These are phyloP conservation scores for Streptanthus diversifolius DNA, from an alignment of 345 rosid genomes.

Conservation along the genomic window DNA sequence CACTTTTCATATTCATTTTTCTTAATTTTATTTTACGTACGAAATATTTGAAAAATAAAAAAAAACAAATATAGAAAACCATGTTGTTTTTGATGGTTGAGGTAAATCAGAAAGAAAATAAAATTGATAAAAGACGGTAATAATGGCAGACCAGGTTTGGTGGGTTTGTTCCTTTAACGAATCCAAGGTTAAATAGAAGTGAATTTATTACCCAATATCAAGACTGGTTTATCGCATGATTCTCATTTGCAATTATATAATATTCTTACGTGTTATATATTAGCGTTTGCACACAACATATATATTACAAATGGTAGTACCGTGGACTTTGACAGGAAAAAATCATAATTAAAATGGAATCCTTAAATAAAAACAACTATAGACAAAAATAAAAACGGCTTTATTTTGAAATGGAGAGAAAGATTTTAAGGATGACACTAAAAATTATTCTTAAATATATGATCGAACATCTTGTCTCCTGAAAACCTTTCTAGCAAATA, in stretches of 20 bases:
- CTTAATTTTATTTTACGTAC: neutral
- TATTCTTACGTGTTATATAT: neutral
- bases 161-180: conserved; percentile 34
- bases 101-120: neutral
- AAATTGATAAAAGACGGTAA: conserved; percentile 28
- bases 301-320: no score
- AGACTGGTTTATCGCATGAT: neutral
- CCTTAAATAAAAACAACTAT: no score
- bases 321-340: no score
- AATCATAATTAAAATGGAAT: no score
- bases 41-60: neutral
- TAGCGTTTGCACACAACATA: neutral
- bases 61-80: neutral
- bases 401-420: neutral
- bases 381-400: neutral
- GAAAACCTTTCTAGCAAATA: neutral
- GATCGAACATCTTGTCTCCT: neutral
- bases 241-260: neutral
- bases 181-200: conserved; percentile 27
- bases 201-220: conserved; percentile 5
- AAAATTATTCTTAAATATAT: neutral
- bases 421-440: neutral
- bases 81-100: conserved; percentile 18
- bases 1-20: neutral
- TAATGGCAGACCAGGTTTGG: conserved; percentile 35